Base-by-base conservation (phyloP, 768 basidiomycete genomes). In the Coprinellus micaceus region DNA sequence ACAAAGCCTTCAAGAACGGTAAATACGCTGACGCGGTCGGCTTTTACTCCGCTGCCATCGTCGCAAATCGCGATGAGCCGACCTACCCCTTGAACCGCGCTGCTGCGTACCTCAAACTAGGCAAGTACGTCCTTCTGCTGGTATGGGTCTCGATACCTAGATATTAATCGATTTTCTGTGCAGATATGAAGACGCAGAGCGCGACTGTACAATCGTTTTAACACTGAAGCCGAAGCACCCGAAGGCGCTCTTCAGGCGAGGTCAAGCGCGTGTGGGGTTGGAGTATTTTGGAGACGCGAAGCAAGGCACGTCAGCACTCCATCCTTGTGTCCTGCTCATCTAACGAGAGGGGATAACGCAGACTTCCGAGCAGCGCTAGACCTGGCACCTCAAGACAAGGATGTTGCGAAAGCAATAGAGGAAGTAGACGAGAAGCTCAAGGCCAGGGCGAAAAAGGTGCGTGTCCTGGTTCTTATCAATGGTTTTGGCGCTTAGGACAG, bases 71-170 rank as follows among this genome's bases (percentile, higher is more conserved):
- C 11, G 74, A 67, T 0, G 91, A 96, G 63, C 75, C 82, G n/a
- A 88, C 91, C 0, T 89, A 86, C 60, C 85, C 88, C 30, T 77
- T 95, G 30, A 98, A 98, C 67, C 84, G 95, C 43, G 91, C 93
- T 2, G 89, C 91, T 33, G 91, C 93, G 25, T 95, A 95, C 75
- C 80, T 98, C 58, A 95, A 94, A 79, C 82, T 96, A 74, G 86
- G 85, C 82, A 97, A 96, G 94, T 94, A 78, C 76, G 92, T 86
- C 71, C 63, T 56, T 52, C 53, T n/a, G 24, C 41, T n/a, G 40
- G 37, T 2, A 17, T 26, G 15, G 21, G 30, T 5, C 29, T 49
- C 10, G 12, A 43, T 41, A 17, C 21, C 48, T 17, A 17, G 5
- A 30, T 2, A 3, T 2, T 19, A 19, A 5, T 28, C 53, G 41